Percentiles rank a stretch among this genome's conserved stretches.
Evolutionary conservation across 805 yeast species (phyloP).

Genomic region (Saccharomycopsis selenospora): DNA sequence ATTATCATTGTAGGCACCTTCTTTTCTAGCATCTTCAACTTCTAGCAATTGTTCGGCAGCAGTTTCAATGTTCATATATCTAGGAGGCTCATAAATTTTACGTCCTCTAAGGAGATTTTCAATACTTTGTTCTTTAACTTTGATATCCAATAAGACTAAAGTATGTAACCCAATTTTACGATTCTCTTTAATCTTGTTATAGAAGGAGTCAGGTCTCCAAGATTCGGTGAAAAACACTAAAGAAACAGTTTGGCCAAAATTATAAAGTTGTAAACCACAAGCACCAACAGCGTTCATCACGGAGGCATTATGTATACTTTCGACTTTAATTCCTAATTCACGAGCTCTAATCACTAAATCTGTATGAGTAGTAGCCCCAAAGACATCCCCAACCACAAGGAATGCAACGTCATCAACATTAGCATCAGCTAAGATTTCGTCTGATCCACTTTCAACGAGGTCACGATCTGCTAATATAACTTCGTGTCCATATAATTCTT

Average conservation of each 20-base stretch:
- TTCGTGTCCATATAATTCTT: slow-evolving; percentile 76
- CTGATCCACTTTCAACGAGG: slow-evolving; percentile 85
- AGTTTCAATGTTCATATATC: slow-evolving; percentile 88
- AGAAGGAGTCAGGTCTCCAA: slow-evolving; percentile 97
- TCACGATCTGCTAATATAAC: slow-evolving; percentile 91
- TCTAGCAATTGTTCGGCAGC: slow-evolving; percentile 86
- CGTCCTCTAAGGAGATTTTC: slow-evolving; percentile 93
- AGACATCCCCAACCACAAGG: slow-evolving; percentile 94
- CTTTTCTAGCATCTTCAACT: slow-evolving; percentile 70
- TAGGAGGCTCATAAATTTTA: slow-evolving; percentile 89
- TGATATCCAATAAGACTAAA: slow-evolving; percentile 78
- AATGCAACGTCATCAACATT: slow-evolving; percentile 82
- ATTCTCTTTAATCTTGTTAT: slow-evolving; percentile 82
- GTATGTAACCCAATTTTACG: slow-evolving; percentile 89
- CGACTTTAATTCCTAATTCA: slow-evolving; percentile 69
- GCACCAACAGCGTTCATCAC: slow-evolving; percentile 99
- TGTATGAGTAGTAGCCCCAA: slow-evolving; percentile 97
- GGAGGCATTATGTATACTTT: slow-evolving; percentile 88
- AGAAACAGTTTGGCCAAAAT: slow-evolving; percentile 96
- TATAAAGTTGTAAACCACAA: slow-evolving; percentile 90
- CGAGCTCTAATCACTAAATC: slow-evolving; percentile 89
- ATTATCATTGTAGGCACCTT: slow-evolving; percentile 71
- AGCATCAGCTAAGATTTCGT: slow-evolving; percentile 70
- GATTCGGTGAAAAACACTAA: slow-evolving; percentile 89
- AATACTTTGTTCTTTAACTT: slow-evolving; percentile 93